These are phyloP conservation scores for Globisporangium abappressorium DNA, from an alignment of 352 stramenopile genomes.

Conservation along the genomic window DNA sequence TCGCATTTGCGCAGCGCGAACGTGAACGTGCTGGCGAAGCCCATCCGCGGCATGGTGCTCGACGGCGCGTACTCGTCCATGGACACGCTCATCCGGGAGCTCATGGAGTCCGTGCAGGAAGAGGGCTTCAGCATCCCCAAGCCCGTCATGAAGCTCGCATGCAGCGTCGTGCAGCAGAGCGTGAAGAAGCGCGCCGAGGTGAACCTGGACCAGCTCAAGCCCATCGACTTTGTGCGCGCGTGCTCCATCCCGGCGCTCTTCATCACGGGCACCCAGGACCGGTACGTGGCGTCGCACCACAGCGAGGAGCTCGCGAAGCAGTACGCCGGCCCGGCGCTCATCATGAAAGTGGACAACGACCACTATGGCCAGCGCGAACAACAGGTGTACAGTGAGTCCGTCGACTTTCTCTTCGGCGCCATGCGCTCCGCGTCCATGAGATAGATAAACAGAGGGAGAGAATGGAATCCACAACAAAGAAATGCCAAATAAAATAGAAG, in stretches of 20 bases:
- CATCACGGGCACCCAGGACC: constrained; percentile 56
- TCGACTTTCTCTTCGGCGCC: constrained; percentile 61
- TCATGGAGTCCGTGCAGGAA: constrained; percentile 58
- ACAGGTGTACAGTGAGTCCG: constrained; percentile 44
- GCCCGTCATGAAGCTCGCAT: constrained; percentile 64
- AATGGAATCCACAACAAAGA: background rate
- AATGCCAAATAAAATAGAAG: constrained; percentile 9
- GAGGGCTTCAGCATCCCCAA: constrained; percentile 75
- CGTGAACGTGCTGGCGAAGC: constrained; percentile 41
- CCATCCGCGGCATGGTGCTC: constrained; percentile 68
- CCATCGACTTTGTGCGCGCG: constrained; percentile 65
- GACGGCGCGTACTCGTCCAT: constrained; percentile 77
- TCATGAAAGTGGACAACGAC: constrained; percentile 55
- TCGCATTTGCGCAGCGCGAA: constrained; percentile 45
- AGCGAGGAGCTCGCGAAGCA: constrained; percentile 57
- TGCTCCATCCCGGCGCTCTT: constrained; percentile 76
- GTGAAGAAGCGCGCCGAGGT: constrained; percentile 77
- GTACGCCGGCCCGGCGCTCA: constrained; percentile 56
- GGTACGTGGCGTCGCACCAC: constrained; percentile 65
- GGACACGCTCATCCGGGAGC: constrained; percentile 57
- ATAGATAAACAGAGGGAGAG: constrained; percentile 9
- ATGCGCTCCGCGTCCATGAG: constrained; percentile 33
- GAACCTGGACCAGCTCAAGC: constrained; percentile 60
- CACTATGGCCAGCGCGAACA: constrained; percentile 56
- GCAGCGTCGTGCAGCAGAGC: constrained; percentile 66